A percentile compares a stretch with the other conserved stretches of the same genome.
phyloP scores from a whole-genome alignment of 2,329 filamentous ascomycete genomes.

The Neobulgaria alba region DNA sequence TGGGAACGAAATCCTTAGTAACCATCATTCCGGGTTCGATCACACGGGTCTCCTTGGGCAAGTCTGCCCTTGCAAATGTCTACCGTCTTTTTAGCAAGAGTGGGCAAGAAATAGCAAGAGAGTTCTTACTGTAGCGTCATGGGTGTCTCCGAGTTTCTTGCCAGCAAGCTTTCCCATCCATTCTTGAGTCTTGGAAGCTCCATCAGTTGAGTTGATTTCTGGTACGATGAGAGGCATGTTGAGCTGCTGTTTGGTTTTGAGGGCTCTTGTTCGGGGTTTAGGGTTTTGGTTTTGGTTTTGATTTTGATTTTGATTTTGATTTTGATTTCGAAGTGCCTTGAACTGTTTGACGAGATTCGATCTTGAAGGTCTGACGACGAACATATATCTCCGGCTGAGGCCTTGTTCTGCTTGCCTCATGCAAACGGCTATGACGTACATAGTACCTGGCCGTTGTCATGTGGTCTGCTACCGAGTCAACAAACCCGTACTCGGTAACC shows the following conservation, averaged over 20 bases:
- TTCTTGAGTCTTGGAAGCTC: constrained; percentile 38
- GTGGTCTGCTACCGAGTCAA: too few relatives aligned
- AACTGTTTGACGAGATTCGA: too few relatives aligned
- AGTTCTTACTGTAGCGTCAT: constrained; percentile 44
- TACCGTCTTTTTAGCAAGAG: constrained; percentile 23
- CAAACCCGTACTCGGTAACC: too few relatives aligned
- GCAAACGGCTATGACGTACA: too few relatives aligned
- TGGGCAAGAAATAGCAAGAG: background rate
- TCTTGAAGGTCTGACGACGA: too few relatives aligned
- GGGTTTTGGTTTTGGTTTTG: too few relatives aligned
- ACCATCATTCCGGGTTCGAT: constrained; percentile 49
- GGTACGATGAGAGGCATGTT: constrained; percentile 59
- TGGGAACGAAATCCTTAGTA: constrained; percentile 44
- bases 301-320: too few relatives aligned
- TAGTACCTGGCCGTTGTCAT: too few relatives aligned
- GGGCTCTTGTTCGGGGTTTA: too few relatives aligned
- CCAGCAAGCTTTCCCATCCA: constrained; percentile 56
- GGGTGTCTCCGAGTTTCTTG: constrained; percentile 49
- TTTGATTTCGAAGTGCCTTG: too few relatives aligned
- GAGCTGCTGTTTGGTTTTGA: constrained; percentile 20
- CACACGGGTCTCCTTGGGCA: constrained; percentile 47
- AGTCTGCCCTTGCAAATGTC: constrained; percentile 52
- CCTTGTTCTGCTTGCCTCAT: too few relatives aligned
- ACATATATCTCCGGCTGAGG: too few relatives aligned
- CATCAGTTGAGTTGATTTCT: constrained; percentile 38